Conservation (phyloP, 345 rosid genomes). For the Eucalyptus pauciflora region DNA sequence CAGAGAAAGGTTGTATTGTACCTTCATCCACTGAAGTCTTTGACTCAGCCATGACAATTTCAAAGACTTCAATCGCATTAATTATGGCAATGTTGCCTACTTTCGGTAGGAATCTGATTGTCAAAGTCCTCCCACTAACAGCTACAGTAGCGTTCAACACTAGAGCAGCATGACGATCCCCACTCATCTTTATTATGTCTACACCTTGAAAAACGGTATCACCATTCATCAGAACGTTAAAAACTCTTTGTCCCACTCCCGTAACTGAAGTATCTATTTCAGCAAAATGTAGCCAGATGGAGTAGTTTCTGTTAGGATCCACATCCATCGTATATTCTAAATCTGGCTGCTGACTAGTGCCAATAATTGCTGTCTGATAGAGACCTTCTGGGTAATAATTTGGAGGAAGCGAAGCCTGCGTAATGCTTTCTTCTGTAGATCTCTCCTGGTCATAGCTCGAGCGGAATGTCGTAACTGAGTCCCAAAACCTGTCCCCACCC, state of each 20-base stretch:
- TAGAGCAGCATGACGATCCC: conserved; percentile 56
- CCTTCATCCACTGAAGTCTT: conserved; percentile 80
- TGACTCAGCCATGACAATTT: conserved; percentile 54
- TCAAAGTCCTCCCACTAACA: conserved; percentile 77
- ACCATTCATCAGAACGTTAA: conserved; percentile 79
- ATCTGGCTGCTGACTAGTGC: conserved; percentile 62
- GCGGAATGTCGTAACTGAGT: conserved; percentile 44
- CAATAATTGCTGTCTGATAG: conserved; percentile 67
- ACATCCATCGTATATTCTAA: conserved; percentile 65
- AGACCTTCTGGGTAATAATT: conserved; percentile 86
- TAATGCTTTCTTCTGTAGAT: conserved; percentile 57
- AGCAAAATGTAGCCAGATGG: conserved; percentile 90
- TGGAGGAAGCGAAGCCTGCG: conserved; percentile 54
- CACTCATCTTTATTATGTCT: conserved; percentile 60
- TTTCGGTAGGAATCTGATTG: conserved; percentile 61
- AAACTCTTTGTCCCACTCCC: conserved; percentile 59
- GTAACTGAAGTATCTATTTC: conserved; percentile 75
- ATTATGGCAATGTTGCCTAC: conserved; percentile 52
- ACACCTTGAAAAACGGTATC: conserved; percentile 33
- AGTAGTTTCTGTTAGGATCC: conserved; percentile 86
- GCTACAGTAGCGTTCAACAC: conserved; percentile 72
- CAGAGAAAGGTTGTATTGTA: conserved; percentile 2
- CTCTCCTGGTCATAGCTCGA: conserved; percentile 40
- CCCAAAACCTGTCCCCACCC: conserved; percentile 99
- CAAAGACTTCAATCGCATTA: conserved; percentile 90